A percentile compares a stretch with the other conserved stretches of the same genome.
phyloP scores from a whole-genome alignment of 768 basidiomycete genomes.

The Rubroboletus satanas region DNA sequence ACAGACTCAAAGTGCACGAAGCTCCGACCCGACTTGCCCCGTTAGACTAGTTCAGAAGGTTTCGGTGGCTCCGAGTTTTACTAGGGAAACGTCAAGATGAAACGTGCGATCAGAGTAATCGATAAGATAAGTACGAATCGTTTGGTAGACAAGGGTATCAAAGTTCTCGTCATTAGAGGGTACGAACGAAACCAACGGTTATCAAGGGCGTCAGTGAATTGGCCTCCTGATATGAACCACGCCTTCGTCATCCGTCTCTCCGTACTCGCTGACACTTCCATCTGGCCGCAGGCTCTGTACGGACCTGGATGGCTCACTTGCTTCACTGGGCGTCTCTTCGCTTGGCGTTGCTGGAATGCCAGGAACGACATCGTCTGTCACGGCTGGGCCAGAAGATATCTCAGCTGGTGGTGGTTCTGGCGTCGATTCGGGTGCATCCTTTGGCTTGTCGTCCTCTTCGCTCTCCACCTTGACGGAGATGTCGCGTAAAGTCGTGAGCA shows the following conservation, averaged over 20 bases:
- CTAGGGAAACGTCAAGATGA: neutral
- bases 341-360: slow-evolving; percentile 22
- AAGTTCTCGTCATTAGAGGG: slow-evolving; percentile 1
- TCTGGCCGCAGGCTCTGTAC: slow-evolving; percentile 37
- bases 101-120: neutral
- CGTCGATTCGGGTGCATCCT: slow-evolving; percentile 22
- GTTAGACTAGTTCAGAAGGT: too few relatives aligned
- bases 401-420: slow-evolving; percentile 11
- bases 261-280: slow-evolving; percentile 64
- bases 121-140: slow-evolving; percentile 1
- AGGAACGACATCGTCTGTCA: slow-evolving; percentile 32
- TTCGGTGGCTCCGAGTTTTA: neutral
- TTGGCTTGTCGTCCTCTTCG: slow-evolving; percentile 13
- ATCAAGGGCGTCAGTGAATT: slow-evolving; percentile 14
- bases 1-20: neutral
- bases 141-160: slow-evolving; percentile 26
- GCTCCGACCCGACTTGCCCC: neutral
- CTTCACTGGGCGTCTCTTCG: slow-evolving; percentile 27
- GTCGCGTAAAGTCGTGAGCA: slow-evolving; percentile 74
- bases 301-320: slow-evolving; percentile 25
- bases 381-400: neutral
- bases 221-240: slow-evolving; percentile 76
- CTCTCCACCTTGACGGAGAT: slow-evolving; percentile 59
- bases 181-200: neutral
- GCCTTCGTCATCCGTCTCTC: slow-evolving; percentile 83